Evolutionary conservation across 108 stramenopile genomes (phyloP).

Genomic region (Tribonema minus): DNA sequence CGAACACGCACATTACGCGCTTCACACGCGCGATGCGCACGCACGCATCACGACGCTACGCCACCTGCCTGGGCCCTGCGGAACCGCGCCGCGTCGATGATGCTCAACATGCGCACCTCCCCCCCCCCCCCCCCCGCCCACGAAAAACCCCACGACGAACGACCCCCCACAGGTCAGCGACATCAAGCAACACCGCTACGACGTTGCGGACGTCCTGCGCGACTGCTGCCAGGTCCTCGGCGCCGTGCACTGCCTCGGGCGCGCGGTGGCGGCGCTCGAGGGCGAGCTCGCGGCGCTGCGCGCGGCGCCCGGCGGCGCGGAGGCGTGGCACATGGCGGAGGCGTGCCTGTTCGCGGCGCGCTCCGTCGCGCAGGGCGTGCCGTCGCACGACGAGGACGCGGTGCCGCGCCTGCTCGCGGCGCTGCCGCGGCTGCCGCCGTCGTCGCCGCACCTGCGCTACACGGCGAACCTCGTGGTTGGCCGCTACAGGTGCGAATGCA

Average conservation of each 20-base stretch:
- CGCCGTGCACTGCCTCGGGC: constrained; percentile 4
- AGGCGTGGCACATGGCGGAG: constrained; percentile 72
- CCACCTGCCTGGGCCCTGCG: too few species aligned
- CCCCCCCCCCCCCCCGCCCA: not conserved
- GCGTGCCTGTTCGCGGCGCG: constrained; percentile 71
- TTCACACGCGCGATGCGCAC: too few species aligned
- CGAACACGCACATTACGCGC: too few species aligned
- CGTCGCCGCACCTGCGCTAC: constrained; percentile 64
- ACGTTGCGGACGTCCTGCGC: constrained; percentile 10
- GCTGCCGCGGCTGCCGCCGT: constrained; percentile 66
- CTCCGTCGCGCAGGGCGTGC: constrained; percentile 68
- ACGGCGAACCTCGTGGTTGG: constrained; percentile 75
- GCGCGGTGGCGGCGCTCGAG: not conserved
- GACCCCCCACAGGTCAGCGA: not conserved
- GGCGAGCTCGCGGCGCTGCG: too few species aligned
- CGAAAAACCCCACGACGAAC: not conserved
- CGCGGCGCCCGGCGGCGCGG: not conserved
- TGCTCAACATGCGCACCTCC: too few species aligned
- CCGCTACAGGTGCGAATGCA: too few species aligned
- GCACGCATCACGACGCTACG: too few species aligned
- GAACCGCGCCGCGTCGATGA: too few species aligned
- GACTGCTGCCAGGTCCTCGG: constrained; percentile 6
- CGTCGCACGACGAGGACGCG: constrained; percentile 64
- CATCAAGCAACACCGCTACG: constrained; percentile 17
- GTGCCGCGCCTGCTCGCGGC: constrained; percentile 70